Percentiles rank a stretch among this genome's conserved stretches.
Evolutionary conservation across 83 land plant species (phyloP).

Genomic region (Larix sibirica): DNA sequence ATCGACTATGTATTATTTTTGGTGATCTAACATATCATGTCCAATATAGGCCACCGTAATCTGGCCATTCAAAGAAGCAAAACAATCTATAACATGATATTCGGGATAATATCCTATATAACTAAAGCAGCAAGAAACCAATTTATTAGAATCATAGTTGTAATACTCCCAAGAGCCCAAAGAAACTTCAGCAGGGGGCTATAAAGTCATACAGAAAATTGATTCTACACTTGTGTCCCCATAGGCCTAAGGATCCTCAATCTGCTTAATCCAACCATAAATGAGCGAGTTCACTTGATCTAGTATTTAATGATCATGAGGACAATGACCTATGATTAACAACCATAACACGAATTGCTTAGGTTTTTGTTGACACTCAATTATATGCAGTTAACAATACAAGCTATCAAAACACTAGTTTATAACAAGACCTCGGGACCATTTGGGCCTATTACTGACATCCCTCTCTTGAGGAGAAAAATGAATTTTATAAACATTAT

Average conservation of each 20-base stretch:
- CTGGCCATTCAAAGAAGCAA: no score
- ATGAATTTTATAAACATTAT: background rate
- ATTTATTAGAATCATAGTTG: no score
- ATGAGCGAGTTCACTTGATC: constrained; percentile 62
- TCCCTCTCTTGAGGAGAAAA: background rate
- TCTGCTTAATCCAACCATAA: constrained; percentile 31
- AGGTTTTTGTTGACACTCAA: background rate
- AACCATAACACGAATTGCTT: background rate
- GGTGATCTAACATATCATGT: no score
- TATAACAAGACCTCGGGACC: background rate
- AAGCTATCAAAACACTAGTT: background rate
- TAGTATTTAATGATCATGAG: constrained; percentile 77
- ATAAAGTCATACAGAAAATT: background rate
- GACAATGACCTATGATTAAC: constrained; percentile 63
- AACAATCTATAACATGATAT: no score
- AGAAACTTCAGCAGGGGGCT: background rate
- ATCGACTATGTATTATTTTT: no score
- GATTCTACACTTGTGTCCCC: background rate
- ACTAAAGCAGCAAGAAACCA: no score
- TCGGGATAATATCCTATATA: no score
- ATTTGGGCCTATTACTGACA: no score
- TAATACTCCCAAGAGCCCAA: background rate
- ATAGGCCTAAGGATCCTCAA: constrained; percentile 3
- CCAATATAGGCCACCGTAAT: no score
- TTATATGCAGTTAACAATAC: background rate